Evolutionary conservation across 306 rosid genomes (phyloP), one percentile per base, ranked within the genome.

Genomic region (Erythrophleum fordii): DNA sequence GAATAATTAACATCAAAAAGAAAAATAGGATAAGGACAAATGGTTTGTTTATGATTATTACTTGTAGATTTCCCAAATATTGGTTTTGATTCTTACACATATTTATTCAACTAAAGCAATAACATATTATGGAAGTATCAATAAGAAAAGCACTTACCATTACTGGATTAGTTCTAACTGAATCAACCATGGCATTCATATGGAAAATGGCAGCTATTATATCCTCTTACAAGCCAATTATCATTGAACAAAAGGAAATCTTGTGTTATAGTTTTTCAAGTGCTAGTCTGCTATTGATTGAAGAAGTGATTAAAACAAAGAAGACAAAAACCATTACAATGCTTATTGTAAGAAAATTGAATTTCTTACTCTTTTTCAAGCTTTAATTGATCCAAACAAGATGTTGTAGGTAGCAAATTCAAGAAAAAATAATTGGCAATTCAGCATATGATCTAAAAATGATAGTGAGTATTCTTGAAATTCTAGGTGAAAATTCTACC

Each of bases 211-310:
- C 93, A 13, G 89, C 88, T 59, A 80, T 86, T 88, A 83, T 86
- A 75, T 93, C 97, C 81, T 87, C 97, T 97, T 95, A 88, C 75
- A 72, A 72, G 64, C 73, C 77, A 52, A 84, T 46, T 82, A 58
- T 75, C 25, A 80, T 37, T 28, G 58, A 71, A 55, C 9, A 68
- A 85, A 73, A 17, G 8, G 41, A 82, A 18, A 73, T 10, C 2
- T 42, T 69, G 61, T 42, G 44, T 74, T 73, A 20, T 48, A 81
- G 59, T 69, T 76, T 44, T 35, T 62, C 64, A 55, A 80, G 62
- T 60, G 74, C 28, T n/a, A 72, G 44, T 78, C 62, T 74, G 67
- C 29, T 45, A 72, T 25, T 77, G 16, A 39, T 35, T 25, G 58
- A 73, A 45, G 20, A 51, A 28, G 68, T n/a, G 55, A 42, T 25